A percentile compares a stretch with the other conserved stretches of the same genome.
phyloP scores from a whole-genome alignment of 2,329 filamentous ascomycete species.

The Chalara sp. region DNA sequence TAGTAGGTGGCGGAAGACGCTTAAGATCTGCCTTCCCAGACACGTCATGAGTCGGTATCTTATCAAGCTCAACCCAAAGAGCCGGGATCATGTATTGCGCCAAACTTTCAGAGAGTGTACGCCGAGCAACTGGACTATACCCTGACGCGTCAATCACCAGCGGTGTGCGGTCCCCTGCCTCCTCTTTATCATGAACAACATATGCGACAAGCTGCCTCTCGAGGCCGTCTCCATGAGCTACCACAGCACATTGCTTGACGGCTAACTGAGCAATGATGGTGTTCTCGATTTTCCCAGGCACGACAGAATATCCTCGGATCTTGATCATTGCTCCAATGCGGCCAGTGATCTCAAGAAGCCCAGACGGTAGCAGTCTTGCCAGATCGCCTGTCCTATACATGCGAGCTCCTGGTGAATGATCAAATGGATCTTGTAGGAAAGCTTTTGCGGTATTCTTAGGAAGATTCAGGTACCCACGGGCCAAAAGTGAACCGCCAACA shows the following conservation, averaged over 20 bases:
- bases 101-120: constrained; percentile 56
- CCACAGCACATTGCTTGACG: constrained; percentile 64
- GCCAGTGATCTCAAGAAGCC: constrained; percentile 78
- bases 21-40: constrained; percentile 75
- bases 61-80: constrained; percentile 67
- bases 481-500: constrained; percentile 66
- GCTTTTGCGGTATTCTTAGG: constrained; percentile 69
- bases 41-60: constrained; percentile 68
- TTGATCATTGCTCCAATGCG: constrained; percentile 88
- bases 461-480: constrained; percentile 72
- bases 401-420: constrained; percentile 48
- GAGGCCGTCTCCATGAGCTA: constrained; percentile 69
- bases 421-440: constrained; percentile 62
- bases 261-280: constrained; percentile 63
- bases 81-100: constrained; percentile 81
- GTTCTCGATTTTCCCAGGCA: constrained; percentile 71
- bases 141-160: constrained; percentile 64
- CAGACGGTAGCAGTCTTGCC: constrained; percentile 72
- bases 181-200: constrained; percentile 60
- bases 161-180: constrained; percentile 47
- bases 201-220: constrained; percentile 73
- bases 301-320: constrained; percentile 76
- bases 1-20: constrained; percentile 58
- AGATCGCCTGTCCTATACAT: constrained; percentile 86
- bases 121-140: constrained; percentile 62